A percentile compares a stretch with the other conserved stretches of the same genome.
Conservation (phyloP, 2,329 filamentous ascomycete species). For the Phaeoacremonium minimum region DNA sequence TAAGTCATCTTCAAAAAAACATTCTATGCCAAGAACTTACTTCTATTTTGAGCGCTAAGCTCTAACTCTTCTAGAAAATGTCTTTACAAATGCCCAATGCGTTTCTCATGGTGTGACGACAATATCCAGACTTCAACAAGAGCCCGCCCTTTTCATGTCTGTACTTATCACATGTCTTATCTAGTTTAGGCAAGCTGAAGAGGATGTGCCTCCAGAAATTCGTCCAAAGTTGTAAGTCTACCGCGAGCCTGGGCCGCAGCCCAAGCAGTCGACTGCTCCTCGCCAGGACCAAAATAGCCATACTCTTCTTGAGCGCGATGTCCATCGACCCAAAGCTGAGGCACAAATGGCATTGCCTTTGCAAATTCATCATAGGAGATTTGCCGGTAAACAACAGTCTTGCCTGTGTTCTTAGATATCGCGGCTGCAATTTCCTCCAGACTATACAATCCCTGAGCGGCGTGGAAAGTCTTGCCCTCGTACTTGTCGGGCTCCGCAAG, state of each 20-base stretch:
- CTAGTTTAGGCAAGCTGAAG: slow-evolving; percentile 8
- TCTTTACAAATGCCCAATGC: too few relatives aligned
- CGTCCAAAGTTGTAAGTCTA: slow-evolving; percentile 23
- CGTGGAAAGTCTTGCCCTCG: slow-evolving; percentile 9
- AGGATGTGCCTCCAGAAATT: slow-evolving; percentile 23
- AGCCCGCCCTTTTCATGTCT: too few relatives aligned
- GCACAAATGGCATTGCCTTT: slow-evolving; percentile 7
- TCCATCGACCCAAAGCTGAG: slow-evolving; percentile 13
- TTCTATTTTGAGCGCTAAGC: too few relatives aligned
- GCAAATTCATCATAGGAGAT: slow-evolving; percentile 8
- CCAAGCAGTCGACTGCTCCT: slow-evolving; percentile 22
- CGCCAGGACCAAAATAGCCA: slow-evolving; percentile 27
- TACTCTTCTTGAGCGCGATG: slow-evolving; percentile 19
- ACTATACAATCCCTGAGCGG: not conserved
- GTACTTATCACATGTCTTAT: too few relatives aligned
- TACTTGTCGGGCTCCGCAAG: slow-evolving; percentile 14
- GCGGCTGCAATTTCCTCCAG: not conserved
- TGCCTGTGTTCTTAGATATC: not conserved
- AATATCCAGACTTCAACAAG: too few relatives aligned
- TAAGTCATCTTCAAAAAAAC: too few relatives aligned
- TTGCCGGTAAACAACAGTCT: slow-evolving; percentile 6
- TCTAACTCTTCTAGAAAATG: too few relatives aligned
- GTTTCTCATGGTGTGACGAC: too few relatives aligned
- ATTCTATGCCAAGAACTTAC: too few relatives aligned
- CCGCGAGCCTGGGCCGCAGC: slow-evolving; percentile 20